phyloP scores from a whole-genome alignment of 108 stramenopile genomes.

The Cyclostephanos invisitatus region DNA sequence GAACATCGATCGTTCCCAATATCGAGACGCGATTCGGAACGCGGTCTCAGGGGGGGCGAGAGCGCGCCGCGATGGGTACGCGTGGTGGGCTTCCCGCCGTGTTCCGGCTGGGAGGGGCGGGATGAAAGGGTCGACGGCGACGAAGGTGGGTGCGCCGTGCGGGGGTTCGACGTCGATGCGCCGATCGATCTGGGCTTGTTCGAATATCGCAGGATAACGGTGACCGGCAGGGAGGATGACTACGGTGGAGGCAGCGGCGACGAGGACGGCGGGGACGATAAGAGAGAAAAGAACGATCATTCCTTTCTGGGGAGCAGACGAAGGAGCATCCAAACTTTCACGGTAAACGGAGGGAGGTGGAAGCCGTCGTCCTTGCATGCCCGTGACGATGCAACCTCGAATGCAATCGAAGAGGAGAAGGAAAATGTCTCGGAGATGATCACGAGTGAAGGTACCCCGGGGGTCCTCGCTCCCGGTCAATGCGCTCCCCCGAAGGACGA shows the following conservation, averaged over 20 bases:
- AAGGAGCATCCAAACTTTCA: conserved; percentile 41
- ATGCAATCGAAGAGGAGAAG: conserved; percentile 9
- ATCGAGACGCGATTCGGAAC: conserved; percentile 11
- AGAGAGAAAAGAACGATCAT: conserved; percentile 16
- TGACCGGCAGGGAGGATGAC: conserved; percentile 23
- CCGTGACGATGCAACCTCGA: conserved; percentile 5
- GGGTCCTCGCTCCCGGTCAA: conserved; percentile 27
- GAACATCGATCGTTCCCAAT: conserved; percentile 60
- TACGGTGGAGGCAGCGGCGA: neutral
- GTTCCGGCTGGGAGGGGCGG: conserved; percentile 25
- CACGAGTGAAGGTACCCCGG: neutral
- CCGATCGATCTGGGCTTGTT: conserved; percentile 58
- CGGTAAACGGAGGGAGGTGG: conserved; percentile 33
- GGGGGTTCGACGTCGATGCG: conserved; percentile 60
- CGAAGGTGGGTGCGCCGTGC: conserved; percentile 32
- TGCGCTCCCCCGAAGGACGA: conserved; percentile 38
- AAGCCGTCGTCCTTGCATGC: neutral
- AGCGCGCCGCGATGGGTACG: conserved; percentile 64
- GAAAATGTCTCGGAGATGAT: neutral
- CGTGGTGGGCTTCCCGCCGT: conserved; percentile 72
- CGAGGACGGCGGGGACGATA: conserved; percentile 21
- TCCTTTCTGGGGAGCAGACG: conserved; percentile 40
- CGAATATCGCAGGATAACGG: conserved; percentile 52
- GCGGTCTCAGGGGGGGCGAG: conserved; percentile 22
- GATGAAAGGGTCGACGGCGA: conserved; percentile 20